Conservation (phyloP, 2,329 filamentous ascomycete species). For the Rutstroemia sp. region DNA sequence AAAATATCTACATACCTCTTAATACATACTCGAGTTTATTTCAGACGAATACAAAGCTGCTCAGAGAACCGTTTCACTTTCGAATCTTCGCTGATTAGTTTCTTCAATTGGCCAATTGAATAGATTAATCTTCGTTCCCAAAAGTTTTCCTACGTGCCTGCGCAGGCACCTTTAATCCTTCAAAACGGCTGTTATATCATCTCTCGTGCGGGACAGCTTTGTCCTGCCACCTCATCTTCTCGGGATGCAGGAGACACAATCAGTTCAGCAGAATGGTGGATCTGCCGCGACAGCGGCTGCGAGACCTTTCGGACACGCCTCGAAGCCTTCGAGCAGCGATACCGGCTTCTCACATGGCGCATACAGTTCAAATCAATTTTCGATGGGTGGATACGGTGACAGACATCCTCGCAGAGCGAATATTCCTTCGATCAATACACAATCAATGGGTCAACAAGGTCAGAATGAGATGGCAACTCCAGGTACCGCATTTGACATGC, state of each 20-base stretch:
- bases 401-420: conserved; percentile 78
- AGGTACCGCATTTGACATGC: conserved; percentile 90
- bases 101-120: conserved; percentile 13
- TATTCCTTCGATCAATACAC: conserved; percentile 89
- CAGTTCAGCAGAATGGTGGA: conserved; percentile 47
- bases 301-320: conserved; percentile 59
- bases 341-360: conserved; percentile 91
- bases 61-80: background rate
- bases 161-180: conserved; percentile 43
- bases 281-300: conserved; percentile 43
- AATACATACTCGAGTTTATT: conserved; percentile 4
- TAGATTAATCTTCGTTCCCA: conserved; percentile 16
- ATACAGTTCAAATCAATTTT: conserved; percentile 72
- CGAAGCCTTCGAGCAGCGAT: conserved; percentile 75
- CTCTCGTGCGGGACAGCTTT: conserved; percentile 72
- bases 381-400: conserved; percentile 73
- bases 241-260: conserved; percentile 84
- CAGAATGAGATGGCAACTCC: conserved; percentile 74
- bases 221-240: conserved; percentile 77
- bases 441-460: conserved; percentile 47
- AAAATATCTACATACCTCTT: conserved; percentile 9
- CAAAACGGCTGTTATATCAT: conserved; percentile 79
- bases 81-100: conserved; percentile 4
- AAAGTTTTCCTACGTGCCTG: conserved; percentile 29
- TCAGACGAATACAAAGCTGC: background rate